Evolutionary conservation across 208 protist genomes (phyloP), one percentile per base, ranked within the genome.

Genomic region (Acanthamoeba healyi): DNA sequence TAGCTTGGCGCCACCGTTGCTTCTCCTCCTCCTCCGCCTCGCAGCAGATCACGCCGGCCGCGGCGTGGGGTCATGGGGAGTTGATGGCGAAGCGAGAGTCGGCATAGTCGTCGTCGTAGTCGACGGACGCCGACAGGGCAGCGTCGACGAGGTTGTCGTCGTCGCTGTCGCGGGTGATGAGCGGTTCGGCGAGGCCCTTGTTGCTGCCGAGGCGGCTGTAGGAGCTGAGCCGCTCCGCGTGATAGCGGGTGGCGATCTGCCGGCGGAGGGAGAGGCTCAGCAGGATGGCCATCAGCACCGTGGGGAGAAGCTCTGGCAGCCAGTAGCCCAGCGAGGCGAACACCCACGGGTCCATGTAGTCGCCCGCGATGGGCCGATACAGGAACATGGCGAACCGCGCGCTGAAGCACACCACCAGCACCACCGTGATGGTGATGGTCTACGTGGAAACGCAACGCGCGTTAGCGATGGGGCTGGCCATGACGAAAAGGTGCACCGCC

Each of bases 301-400:
- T 51, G 22, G 84, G 84, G 32, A 72, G 6, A 4, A 91, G 44
- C 54, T 91, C 84, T 19, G 84, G 84, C 42, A 91, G 15, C 17
- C 10, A 70, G 42, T 91, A 91, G 84, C 49, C 84, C 54, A 61
- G 34, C 49, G 84, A 2, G 14, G 29, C 49, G 56, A 91, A 91
- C 32, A 70, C 42, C 56, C 54, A 38, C 32, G 6, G 22, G 49
- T 15, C 22, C n/a, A 70, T 38, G 84, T 74, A 91, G 29, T 91
- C 36, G 10, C 49, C 84, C 19, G 32, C 34, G 84, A 91, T 91
- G 34, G 84, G 84, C 54, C 84, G 84, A 70, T 91, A 91, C 54
- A 91, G 54, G 42, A 72, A 91, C 51, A 91, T 26, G 38, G 24
- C 84, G n/a, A 91, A 34, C 54, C 84, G 84, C 34, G 29, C 44